Evolutionary conservation across 108 stramenopile genomes (phyloP).

Genomic region (Nitzschia sp.): DNA sequence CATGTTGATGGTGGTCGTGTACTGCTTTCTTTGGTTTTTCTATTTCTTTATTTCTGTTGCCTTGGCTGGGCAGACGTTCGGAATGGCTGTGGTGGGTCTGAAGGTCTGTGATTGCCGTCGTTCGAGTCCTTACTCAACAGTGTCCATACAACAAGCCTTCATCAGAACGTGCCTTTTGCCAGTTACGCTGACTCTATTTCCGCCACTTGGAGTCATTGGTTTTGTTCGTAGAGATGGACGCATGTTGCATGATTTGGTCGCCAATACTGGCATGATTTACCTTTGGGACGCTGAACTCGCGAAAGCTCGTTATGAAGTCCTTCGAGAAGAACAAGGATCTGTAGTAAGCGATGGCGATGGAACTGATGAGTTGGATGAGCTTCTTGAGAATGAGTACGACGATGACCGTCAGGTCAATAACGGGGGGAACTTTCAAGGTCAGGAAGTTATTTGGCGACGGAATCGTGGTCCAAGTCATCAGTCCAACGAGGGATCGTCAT

Average conservation of each 20-base stretch:
- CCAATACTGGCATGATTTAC: conserved; percentile 29
- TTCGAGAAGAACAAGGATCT: not conserved
- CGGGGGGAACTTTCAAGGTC: not conserved
- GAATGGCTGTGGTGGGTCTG: conserved; percentile 31
- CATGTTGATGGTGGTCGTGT: conserved; percentile 1
- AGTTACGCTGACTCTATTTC: not conserved
- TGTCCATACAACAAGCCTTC: conserved; percentile 12
- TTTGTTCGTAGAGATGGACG: conserved; percentile 26
- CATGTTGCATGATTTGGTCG: conserved; percentile 24
- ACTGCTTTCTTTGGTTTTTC: conserved; percentile 4
- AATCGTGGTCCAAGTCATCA: not conserved
- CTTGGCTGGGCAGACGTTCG: conserved; percentile 25
- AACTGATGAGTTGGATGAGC: not conserved
- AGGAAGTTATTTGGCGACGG: not conserved
- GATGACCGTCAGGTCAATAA: not conserved
- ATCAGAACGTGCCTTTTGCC: conserved; percentile 14
- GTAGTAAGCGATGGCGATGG: not conserved
- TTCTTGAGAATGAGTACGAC: conserved; percentile 1
- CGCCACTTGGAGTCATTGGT: conserved; percentile 18
- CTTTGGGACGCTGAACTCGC: conserved; percentile 34
- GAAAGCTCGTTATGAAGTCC: conserved; percentile 1
- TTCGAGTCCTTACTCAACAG: not conserved
- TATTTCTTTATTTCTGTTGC: conserved; percentile 19
- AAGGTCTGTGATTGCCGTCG: conserved; percentile 12
- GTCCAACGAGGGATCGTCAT: not conserved